These are phyloP conservation scores for Mytilinidion resinicola DNA, from an alignment of 495 filamentous ascomycete species.

Conservation along the genomic window DNA sequence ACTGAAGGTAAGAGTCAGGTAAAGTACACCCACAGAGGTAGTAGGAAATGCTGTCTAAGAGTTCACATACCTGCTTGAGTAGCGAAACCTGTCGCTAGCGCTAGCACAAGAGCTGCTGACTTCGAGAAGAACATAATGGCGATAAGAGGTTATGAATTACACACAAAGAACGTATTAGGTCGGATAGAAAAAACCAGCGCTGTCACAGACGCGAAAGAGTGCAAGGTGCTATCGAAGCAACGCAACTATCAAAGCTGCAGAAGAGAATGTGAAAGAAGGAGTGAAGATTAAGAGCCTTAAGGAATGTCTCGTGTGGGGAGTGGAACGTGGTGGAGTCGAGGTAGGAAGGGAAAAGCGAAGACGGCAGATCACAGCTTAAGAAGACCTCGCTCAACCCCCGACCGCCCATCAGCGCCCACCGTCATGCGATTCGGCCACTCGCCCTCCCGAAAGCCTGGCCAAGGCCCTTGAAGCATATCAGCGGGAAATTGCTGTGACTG, in stretches of 20 bases:
- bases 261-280: slow-evolving; percentile 8
- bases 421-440: slow-evolving; percentile 4
- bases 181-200: slow-evolving; percentile 14
- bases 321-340: slow-evolving; percentile 5
- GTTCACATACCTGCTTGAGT: slow-evolving; percentile 6
- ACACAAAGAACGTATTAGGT: slow-evolving; percentile 20
- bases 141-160: slow-evolving; percentile 15
- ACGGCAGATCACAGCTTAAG: background rate
- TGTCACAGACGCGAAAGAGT: slow-evolving; percentile 21
- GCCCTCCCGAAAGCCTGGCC: background rate
- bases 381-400: background rate
- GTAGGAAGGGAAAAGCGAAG: background rate
- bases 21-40: background rate
- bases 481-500: background rate
- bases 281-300: background rate
- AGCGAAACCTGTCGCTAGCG: slow-evolving; percentile 26
- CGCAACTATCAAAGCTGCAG: slow-evolving; percentile 27
- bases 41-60: background rate
- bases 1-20: background rate
- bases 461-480: background rate
- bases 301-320: slow-evolving; percentile 5
- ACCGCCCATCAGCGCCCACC: background rate
- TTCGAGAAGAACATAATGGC: slow-evolving; percentile 22
- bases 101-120: slow-evolving; percentile 9
- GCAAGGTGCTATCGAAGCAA: slow-evolving; percentile 14